A percentile compares a stretch with the other conserved stretches of the same genome.
Evolutionary conservation across 2,329 filamentous ascomycete genomes (phyloP).

Genomic region (Claviceps fusiformis): DNA sequence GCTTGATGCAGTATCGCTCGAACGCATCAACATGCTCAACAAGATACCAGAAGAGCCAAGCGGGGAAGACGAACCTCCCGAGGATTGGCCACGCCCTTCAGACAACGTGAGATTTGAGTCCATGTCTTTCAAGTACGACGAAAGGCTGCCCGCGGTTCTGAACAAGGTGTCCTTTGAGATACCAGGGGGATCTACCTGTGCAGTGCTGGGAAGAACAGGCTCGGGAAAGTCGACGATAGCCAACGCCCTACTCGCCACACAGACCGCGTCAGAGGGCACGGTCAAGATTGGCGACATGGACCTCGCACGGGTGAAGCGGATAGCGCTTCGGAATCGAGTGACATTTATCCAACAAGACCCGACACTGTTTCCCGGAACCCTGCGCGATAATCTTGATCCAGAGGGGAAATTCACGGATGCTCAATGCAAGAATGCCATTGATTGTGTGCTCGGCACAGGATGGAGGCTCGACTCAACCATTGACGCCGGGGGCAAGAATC

Average conservation of each 20-base stretch:
- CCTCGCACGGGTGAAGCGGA: constrained; percentile 38
- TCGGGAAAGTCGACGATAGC: constrained; percentile 75
- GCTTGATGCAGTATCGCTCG: constrained; percentile 84
- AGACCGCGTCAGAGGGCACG: constrained; percentile 35
- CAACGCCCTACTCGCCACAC: constrained; percentile 42
- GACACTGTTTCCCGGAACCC: constrained; percentile 43
- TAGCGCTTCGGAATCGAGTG: constrained; percentile 41
- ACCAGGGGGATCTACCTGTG: constrained; percentile 47
- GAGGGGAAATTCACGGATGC: constrained; percentile 41
- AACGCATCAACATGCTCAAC: constrained; percentile 71
- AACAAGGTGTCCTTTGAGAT: constrained; percentile 57
- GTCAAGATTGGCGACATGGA: constrained; percentile 41
- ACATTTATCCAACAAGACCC: constrained; percentile 53
- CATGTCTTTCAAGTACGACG: constrained; percentile 68
- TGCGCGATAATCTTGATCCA: constrained; percentile 56
- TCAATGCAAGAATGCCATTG: constrained; percentile 38
- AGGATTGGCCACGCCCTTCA: constrained; percentile 59
- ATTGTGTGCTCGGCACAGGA: constrained; percentile 41
- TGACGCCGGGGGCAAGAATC: constrained; percentile 46
- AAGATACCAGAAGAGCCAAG: constrained; percentile 62
- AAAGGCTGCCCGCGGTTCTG: constrained; percentile 61
- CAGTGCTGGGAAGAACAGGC: constrained; percentile 68
- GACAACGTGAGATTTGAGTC: constrained; percentile 65
- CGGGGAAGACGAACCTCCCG: constrained; percentile 55
- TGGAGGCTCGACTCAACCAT: constrained; percentile 37